Evolutionary conservation across 768 basidiomycete species (phyloP).

Genomic region (Xanthoconium purpureum): DNA sequence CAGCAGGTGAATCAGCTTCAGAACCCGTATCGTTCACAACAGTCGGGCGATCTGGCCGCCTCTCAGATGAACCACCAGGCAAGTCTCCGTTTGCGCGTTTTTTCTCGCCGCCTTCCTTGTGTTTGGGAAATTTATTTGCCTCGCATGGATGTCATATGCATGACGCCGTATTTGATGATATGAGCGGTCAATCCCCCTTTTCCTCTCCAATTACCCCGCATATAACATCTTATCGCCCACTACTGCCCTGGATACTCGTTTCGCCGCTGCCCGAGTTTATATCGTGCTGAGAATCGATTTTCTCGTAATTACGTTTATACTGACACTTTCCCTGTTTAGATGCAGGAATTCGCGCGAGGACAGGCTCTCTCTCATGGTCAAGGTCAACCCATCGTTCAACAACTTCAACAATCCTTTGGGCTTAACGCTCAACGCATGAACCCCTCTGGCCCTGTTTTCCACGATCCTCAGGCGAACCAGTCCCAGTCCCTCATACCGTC

Average conservation of each 20-base stretch:
- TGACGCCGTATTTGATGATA: constrained; percentile 13
- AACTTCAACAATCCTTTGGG: constrained; percentile 45
- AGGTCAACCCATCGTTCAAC: constrained; percentile 36
- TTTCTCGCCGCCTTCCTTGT: constrained; percentile 8
- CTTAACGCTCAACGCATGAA: constrained; percentile 36
- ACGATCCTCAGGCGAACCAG: constrained; percentile 34
- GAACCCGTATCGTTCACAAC: constrained; percentile 42
- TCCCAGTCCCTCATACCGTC: constrained; percentile 32
- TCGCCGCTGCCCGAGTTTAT: constrained; percentile 2
- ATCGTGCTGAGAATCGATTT: constrained; percentile 1
- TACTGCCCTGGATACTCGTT: constrained; percentile 1
- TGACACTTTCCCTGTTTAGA: constrained; percentile 34
- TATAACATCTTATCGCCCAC: constrained; percentile 14
- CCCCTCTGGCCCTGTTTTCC: constrained; percentile 34
- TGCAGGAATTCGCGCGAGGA: constrained; percentile 44
- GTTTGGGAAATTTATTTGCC: constrained; percentile 17
- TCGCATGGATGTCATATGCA: constrained; percentile 12
- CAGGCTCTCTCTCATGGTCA: constrained; percentile 42
- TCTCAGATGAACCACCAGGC: constrained; percentile 47
- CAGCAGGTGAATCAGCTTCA: constrained; percentile 51
- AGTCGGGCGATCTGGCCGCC: constrained; percentile 39
- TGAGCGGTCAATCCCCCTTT: constrained; percentile 20
- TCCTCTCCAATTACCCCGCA: constrained; percentile 1
- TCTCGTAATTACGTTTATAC: constrained; percentile 16
- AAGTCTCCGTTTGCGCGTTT: constrained; percentile 27